These are phyloP conservation scores for Paspalum notatum DNA, from an alignment of 176 grass and related monocot genomes.

Conservation along the genomic window DNA sequence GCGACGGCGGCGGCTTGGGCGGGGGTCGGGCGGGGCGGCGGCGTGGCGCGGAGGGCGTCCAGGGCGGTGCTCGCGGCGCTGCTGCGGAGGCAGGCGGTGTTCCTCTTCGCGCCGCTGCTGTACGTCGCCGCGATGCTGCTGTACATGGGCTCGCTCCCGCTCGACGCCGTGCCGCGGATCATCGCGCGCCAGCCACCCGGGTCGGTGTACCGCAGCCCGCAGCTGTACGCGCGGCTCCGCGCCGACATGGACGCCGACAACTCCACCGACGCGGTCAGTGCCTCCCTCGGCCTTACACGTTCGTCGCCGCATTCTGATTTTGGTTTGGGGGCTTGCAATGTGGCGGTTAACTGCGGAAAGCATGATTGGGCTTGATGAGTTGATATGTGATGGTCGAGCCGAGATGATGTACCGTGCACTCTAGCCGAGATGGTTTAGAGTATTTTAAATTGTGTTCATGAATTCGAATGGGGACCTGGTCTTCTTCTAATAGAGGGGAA, in stretches of 20 bases:
- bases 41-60: slow-evolving; percentile 49
- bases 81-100: slow-evolving; percentile 90
- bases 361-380: background rate
- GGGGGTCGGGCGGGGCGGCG: slow-evolving; percentile 32
- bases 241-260: slow-evolving; percentile 89
- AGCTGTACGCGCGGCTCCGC: slow-evolving; percentile 79
- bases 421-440: slow-evolving; percentile 5
- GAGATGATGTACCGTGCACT: background rate
- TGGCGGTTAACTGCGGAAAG: background rate
- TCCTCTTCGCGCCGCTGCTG: slow-evolving; percentile 94
- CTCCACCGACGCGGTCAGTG: slow-evolving; percentile 85
- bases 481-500: slow-evolving; percentile 12
- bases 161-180: slow-evolving; percentile 80
- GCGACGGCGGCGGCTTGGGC: slow-evolving; percentile 28
- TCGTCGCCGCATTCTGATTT: slow-evolving; percentile 4
- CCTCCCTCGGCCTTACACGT: background rate
- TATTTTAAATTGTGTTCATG: slow-evolving; percentile 37
- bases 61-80: slow-evolving; percentile 66
- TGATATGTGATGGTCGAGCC: slow-evolving; percentile 1
- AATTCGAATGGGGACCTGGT: slow-evolving; percentile 28
- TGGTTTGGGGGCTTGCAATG: background rate
- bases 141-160: slow-evolving; percentile 89
- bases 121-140: slow-evolving; percentile 95
- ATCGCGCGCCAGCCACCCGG: slow-evolving; percentile 73
- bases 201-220: slow-evolving; percentile 90